phyloP scores from a whole-genome alignment of 2,329 filamentous ascomycete species.

The Fusarium sp. region DNA sequence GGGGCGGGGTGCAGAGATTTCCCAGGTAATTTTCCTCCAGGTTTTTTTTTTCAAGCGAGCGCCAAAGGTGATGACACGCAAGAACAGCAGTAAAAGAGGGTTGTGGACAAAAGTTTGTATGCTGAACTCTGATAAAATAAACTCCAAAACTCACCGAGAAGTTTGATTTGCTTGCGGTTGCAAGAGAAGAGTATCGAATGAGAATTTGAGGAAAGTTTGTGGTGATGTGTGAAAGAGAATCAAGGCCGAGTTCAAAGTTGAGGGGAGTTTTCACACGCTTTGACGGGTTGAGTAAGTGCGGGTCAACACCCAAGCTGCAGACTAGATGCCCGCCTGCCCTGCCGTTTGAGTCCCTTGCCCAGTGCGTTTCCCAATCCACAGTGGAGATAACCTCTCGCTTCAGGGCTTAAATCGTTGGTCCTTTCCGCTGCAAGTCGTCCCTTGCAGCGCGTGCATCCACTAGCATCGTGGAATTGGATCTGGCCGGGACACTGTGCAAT shows the following conservation, averaged over 20 bases:
- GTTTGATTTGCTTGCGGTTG: constrained; percentile 16
- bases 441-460: constrained; percentile 41
- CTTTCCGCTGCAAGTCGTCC: constrained; percentile 35
- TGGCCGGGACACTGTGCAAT: constrained; percentile 36
- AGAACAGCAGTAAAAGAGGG: not conserved
- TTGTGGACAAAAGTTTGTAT: not conserved
- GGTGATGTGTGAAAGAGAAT: constrained; percentile 36
- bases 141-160: constrained; percentile 18
- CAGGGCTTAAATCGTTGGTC: constrained; percentile 44
- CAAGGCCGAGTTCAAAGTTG: constrained; percentile 7
- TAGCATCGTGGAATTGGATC: constrained; percentile 11
- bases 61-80: constrained; percentile 11
- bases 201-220: constrained; percentile 34
- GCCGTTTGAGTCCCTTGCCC: constrained; percentile 22
- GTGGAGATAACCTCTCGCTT: constrained; percentile 38
- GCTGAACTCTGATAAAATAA: not conserved
- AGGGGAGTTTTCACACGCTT: constrained; percentile 36
- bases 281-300: constrained; percentile 45
- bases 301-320: constrained; percentile 27
- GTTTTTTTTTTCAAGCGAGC: constrained; percentile 33
- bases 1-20: constrained; percentile 51
- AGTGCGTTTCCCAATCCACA: constrained; percentile 21
- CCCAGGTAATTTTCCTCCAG: constrained; percentile 36
- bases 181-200: constrained; percentile 14
- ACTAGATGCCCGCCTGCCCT: not conserved